Percentiles rank a stretch among this genome's conserved stretches.
Evolutionary conservation across 2,329 filamentous ascomycete genomes (phyloP).

Genomic region (Chrysoporthe cubensis): DNA sequence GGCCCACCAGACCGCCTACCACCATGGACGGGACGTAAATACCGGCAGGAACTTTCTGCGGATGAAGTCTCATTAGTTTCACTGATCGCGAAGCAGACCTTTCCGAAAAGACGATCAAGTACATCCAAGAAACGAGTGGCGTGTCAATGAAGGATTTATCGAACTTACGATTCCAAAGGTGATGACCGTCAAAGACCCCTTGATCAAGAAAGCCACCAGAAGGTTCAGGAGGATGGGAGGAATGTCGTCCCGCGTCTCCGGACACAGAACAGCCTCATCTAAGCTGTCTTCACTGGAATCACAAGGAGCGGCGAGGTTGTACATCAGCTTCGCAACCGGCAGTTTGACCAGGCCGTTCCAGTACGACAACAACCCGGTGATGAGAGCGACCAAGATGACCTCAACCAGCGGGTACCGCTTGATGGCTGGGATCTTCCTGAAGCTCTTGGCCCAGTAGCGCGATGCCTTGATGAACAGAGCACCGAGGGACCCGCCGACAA

Average conservation of each 20-base stretch:
- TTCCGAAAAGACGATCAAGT: no score
- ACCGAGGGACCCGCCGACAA: constrained; percentile 81
- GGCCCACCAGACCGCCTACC: constrained; percentile 88
- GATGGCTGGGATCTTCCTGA: constrained; percentile 79
- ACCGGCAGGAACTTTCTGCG: constrained; percentile 84
- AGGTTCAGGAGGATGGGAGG: constrained; percentile 74
- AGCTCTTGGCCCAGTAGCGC: constrained; percentile 84
- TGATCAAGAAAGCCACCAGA: constrained; percentile 81
- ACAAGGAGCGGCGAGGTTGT: constrained; percentile 90
- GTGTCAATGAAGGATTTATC: no score
- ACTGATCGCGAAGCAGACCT: no score
- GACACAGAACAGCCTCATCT: constrained; percentile 77
- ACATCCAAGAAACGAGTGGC: no score
- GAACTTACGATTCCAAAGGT: constrained; percentile 81
- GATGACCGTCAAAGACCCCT: constrained; percentile 83
- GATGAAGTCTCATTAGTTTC: not conserved
- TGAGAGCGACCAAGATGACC: constrained; percentile 81
- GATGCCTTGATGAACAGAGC: constrained; percentile 97
- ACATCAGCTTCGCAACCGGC: constrained; percentile 85
- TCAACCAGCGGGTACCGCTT: constrained; percentile 85
- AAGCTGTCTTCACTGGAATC: constrained; percentile 67
- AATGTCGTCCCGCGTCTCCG: constrained; percentile 73
- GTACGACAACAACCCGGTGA: constrained; percentile 85
- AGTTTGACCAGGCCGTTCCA: constrained; percentile 93
- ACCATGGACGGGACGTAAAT: constrained; percentile 99